Conservation (phyloP, 768 basidiomycete species). For the Cubamyces lactineus region DNA sequence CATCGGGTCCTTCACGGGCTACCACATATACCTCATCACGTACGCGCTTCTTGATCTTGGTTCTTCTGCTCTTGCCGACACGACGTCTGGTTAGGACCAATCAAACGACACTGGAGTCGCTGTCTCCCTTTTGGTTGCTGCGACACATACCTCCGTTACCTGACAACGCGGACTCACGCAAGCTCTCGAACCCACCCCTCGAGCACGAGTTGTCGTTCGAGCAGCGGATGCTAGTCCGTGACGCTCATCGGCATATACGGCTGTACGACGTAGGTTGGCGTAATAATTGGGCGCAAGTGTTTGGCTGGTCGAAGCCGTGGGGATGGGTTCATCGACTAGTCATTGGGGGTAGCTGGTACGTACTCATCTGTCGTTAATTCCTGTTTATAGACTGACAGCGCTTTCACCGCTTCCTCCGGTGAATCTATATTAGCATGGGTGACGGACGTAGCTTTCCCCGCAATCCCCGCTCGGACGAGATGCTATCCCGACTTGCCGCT, state of each 20-base stretch:
- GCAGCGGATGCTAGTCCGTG: conserved; percentile 67
- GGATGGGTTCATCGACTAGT: conserved; percentile 58
- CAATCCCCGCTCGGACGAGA: conserved; percentile 67
- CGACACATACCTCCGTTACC: conserved; percentile 70
- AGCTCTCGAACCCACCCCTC: conserved; percentile 67
- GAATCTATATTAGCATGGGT: conserved; percentile 44
- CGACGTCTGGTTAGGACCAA: conserved; percentile 59
- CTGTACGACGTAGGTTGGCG: conserved; percentile 78
- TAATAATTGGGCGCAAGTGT: conserved; percentile 68
- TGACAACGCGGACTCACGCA: conserved; percentile 39
- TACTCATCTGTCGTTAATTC: conserved; percentile 9
- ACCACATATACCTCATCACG: conserved; percentile 79
- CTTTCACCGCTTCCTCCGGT: neutral
- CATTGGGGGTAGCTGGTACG: conserved; percentile 69
- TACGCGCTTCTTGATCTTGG: conserved; percentile 40
- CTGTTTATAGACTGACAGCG: neutral
- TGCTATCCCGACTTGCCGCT: conserved; percentile 65
- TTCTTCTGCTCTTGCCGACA: neutral
- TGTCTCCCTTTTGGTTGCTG: conserved; percentile 75
- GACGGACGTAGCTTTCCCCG: conserved; percentile 71
- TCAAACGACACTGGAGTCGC: conserved; percentile 81
- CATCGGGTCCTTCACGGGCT: conserved; percentile 75
- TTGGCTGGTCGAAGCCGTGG: conserved; percentile 57
- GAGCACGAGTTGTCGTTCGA: conserved; percentile 70
- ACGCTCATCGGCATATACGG: conserved; percentile 61